Percentiles rank a stretch among this genome's conserved stretches.
These are phyloP conservation scores for Geotrichum ghanense DNA, from an alignment of 805 yeast species.

Conservation along the genomic window DNA sequence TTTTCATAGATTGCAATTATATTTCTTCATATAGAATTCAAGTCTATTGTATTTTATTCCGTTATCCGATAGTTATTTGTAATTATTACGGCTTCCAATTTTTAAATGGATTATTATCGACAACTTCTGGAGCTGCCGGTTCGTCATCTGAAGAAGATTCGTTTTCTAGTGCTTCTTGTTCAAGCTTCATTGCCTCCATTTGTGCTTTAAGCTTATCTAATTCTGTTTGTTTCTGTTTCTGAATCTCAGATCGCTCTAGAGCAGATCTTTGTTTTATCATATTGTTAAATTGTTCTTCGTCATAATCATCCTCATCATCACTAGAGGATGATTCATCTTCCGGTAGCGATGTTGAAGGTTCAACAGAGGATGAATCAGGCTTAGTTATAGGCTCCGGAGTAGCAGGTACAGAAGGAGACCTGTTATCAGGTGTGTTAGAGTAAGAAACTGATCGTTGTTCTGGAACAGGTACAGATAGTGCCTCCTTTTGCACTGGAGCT, in stretches of 20 bases:
- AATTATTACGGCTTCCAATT: neutral
- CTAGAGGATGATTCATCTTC: neutral
- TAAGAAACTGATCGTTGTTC: conserved; percentile 9
- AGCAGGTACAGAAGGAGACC: neutral
- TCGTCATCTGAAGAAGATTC: neutral
- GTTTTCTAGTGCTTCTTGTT: conserved; percentile 1
- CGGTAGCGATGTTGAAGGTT: neutral
- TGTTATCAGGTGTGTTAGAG: neutral
- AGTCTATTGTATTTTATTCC: neutral
- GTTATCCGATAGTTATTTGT: neutral
- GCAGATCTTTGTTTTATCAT: conserved; percentile 15
- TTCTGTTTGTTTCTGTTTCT: conserved; percentile 4
- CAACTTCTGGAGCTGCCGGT: neutral
- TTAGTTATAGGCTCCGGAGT: neutral
- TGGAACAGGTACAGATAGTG: conserved; percentile 8
- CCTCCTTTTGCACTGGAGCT: conserved; percentile 6
- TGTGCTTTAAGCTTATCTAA: neutral
- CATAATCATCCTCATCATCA: conserved; percentile 21
- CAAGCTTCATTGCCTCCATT: conserved; percentile 16
- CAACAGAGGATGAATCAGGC: neutral
- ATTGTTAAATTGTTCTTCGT: conserved; percentile 25
- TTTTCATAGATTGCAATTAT: neutral
- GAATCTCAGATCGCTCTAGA: conserved; percentile 3
- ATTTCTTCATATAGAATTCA: neutral
- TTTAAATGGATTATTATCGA: neutral